Evolutionary conservation across 371 early-diverging fungal genomes (phyloP), one percentile per base, ranked within the genome.

Genomic region (Blakeslea trispora): DNA sequence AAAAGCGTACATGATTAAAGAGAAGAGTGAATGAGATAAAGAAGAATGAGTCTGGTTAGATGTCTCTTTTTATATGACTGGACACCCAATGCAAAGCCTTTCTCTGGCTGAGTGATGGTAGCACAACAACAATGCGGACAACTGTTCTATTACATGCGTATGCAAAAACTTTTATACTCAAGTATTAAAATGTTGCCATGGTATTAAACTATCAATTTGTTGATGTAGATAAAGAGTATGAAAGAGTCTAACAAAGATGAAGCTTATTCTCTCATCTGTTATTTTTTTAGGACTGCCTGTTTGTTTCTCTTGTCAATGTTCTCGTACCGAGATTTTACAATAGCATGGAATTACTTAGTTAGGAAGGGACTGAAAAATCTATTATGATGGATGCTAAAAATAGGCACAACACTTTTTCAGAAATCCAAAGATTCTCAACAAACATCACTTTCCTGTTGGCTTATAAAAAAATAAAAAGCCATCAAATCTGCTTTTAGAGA

Each of bases 1-100:
- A 31, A n/a, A 51, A 51, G 50, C 37, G 19, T 35, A 35, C 37
- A 50, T 50, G n/a, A 32, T 35, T 18, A 39, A n/a, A 46, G 22
- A 35, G 34, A 21, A 2, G 34, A 37, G 21, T 17, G 4, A 18
- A 48, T 28, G 28, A 14, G 37, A 37, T 37, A 37, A 10, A 13
- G 37, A 14, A 37, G 11, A 37, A 28, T 7, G 28, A 28, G 28
- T 28, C 7, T 7, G 28, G 7, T 28, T 28, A 3, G 5, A 28
- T 28, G 28, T 5, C 5, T 28, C 28, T 28, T 28, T 28, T 28
- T 28, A 28, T 28, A 28, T 28, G 28, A 28, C 3, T 28, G 3
- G 5, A 28, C 3, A 28, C 5, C 1, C 37, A 3, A 37, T 9
- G 37, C 50, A 50, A 50, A 50, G 50, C 50, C 50, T 34, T 35